Base-by-base conservation (phyloP, 1,284 basidiomycete species). In the Boletus smithii region DNA sequence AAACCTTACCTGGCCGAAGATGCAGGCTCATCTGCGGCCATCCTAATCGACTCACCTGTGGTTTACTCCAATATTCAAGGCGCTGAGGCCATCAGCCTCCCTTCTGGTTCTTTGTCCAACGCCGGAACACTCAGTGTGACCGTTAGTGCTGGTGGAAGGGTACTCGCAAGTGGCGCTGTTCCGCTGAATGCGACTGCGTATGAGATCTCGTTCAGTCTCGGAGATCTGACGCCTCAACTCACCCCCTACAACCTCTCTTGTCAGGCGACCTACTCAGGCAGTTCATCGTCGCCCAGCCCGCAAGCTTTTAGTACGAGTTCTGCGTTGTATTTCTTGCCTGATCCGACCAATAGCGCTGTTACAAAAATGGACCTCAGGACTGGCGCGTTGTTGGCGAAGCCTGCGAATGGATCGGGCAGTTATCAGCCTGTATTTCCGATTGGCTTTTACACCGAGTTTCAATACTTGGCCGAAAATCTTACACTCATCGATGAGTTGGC, bases 291-390 rank as follows among this genome's bases (percentile, higher is more conserved):
- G 7, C 49, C 60, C 4, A 43, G 52, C 11, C 13, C 48, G 6
- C 78, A 83, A 56, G 73, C 60, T 10, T 86, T 82, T 56, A 64
- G 53, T 9, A 60, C 75, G 0, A 67, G 69, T 2, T 69, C 73
- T 1, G 59, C 72, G 6, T 66, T 90, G 48, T 75, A 74, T 13
- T 83, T 76, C 57, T 68, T 89, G n/a, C 83, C 84, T 2, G 58
- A 73, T 32, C 82, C 78, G 0, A 65, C 63, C 8, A 65, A 67
- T 8, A 70, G 59, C 5, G 73, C 75, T 4, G 81, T 81, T 6
- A 81, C 81, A 1, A 88, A 87, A 63, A 79, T 85, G 72, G 87
- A 89, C 60, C 61, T 79, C 50, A 71, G 81, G 35, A 87, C 83
- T 2, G 86, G 86, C 3, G 81, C 77, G 1, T 53, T 88, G 43